phyloP scores from a whole-genome alignment of 2,329 filamentous ascomycete genomes.

The Fusarium agapanthi region DNA sequence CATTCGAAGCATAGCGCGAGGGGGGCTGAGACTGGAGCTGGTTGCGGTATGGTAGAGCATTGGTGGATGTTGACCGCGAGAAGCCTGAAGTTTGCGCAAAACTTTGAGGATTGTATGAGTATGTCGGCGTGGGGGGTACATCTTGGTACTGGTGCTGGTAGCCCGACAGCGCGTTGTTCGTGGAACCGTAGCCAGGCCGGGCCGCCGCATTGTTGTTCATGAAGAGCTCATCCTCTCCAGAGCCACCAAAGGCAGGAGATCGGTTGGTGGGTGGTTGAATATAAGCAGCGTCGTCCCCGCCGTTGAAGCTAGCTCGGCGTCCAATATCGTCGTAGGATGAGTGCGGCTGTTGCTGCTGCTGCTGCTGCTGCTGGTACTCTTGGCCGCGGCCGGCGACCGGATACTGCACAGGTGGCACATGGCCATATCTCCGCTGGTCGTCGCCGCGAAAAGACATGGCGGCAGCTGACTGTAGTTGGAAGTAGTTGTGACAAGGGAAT shows the following conservation, averaged over 20 bases:
- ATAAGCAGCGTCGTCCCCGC: constrained; percentile 74
- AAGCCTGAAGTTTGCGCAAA: constrained; percentile 56
- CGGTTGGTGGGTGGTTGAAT: constrained; percentile 49
- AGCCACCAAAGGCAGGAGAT: constrained; percentile 34
- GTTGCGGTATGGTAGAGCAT: constrained; percentile 60
- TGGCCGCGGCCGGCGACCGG: constrained; percentile 55
- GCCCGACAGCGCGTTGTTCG: constrained; percentile 57
- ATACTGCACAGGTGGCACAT: constrained; percentile 73
- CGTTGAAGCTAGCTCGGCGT: constrained; percentile 77
- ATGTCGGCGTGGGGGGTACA: constrained; percentile 56
- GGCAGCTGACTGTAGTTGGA: constrained; percentile 5
- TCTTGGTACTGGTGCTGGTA: constrained; percentile 63
- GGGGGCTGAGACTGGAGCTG: constrained; percentile 47
- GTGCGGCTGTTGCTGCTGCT: constrained; percentile 48
- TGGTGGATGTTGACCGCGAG: constrained; percentile 60
- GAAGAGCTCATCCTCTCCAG: constrained; percentile 69
- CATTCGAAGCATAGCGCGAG: constrained; percentile 51
- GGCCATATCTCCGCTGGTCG: constrained; percentile 70
- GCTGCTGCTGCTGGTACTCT: constrained; percentile 44
- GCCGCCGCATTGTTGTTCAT: constrained; percentile 56
- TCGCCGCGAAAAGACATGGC: constrained; percentile 72
- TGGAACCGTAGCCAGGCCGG: constrained; percentile 53
- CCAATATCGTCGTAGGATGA: constrained; percentile 44
- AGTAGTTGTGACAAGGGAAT: constrained; percentile 7
- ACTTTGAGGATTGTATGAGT: constrained; percentile 76